Percentiles rank a stretch among this genome's conserved stretches.
Evolutionary conservation across 1,139 yeast genomes (phyloP).

Genomic region (Geotrichum reessii): DNA sequence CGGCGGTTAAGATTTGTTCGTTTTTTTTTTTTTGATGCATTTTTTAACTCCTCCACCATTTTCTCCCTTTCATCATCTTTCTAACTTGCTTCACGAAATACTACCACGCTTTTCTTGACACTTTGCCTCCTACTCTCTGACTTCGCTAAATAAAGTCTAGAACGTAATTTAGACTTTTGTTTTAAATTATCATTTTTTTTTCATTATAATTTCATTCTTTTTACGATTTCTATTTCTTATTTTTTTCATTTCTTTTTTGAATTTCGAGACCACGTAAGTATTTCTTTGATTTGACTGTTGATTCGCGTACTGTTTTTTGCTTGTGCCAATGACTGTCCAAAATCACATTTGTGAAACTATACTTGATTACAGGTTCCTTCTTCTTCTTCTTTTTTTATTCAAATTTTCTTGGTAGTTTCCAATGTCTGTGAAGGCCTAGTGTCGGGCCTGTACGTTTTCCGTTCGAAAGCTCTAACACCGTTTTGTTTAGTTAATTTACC

Average conservation of each 20-base stretch:
- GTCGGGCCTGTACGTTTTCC: not conserved
- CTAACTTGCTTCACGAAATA: not conserved
- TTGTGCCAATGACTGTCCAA: not conserved
- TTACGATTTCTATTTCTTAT: too few species aligned
- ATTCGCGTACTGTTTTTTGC: not conserved
- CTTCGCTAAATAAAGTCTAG: not conserved
- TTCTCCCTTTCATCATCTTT: not conserved
- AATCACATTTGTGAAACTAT: not conserved
- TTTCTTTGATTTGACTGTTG: not conserved
- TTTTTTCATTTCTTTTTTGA: too few species aligned
- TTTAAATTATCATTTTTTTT: too few species aligned
- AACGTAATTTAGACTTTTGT: not conserved
- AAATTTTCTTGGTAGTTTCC: not conserved
- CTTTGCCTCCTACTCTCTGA: not conserved
- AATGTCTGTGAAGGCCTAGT: not conserved
- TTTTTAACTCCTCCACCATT: not conserved
- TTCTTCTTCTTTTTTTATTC: not conserved
- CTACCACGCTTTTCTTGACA: not conserved
- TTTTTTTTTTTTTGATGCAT: not conserved
- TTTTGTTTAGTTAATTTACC: not conserved
- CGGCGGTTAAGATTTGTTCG: not conserved
- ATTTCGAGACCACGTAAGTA: not conserved
- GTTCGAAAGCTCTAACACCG: not conserved
- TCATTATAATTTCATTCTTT: too few species aligned
- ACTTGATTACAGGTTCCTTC: not conserved